A percentile compares a stretch with the other conserved stretches of the same genome.
Evolutionary conservation across 108 stramenopile genomes (phyloP).

Genomic region (Schizochytrium sp.): DNA sequence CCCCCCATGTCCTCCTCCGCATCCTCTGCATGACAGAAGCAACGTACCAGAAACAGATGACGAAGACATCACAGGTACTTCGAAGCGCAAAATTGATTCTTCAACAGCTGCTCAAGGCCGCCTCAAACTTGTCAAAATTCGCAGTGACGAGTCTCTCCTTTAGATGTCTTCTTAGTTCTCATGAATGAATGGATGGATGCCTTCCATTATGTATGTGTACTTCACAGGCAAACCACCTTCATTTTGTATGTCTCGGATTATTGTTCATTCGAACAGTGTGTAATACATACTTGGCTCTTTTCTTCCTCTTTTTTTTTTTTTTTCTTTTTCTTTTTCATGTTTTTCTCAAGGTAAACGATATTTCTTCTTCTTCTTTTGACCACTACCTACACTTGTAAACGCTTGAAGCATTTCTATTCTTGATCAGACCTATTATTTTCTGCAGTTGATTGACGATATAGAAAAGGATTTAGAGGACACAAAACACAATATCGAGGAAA

Average conservation of each 20-base stretch:
- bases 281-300: not conserved
- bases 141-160: conserved; percentile 19
- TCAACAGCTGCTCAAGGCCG: not conserved
- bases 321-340: not conserved
- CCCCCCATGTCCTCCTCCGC: not conserved
- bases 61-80: not conserved
- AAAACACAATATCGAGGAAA: too few relatives aligned
- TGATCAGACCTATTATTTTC: too few relatives aligned
- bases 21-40: conserved; percentile 12
- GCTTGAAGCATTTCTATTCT: too few relatives aligned
- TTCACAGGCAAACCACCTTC: too few relatives aligned
- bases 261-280: too few relatives aligned
- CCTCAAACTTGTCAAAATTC: conserved; percentile 31
- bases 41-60: not conserved
- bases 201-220: too few relatives aligned
- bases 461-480: too few relatives aligned
- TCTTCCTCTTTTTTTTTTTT: not conserved
- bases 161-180: not conserved
- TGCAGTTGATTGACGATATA: too few relatives aligned
- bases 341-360: not conserved
- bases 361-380: not conserved
- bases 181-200: too few relatives aligned
- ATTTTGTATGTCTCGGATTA: too few relatives aligned
- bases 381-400: too few relatives aligned
- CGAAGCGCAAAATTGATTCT: not conserved